A percentile compares a stretch with the other conserved stretches of the same genome.
These are phyloP conservation scores for Fulvia fulva DNA, from an alignment of 2,329 filamentous ascomycete genomes.

Conservation along the genomic window DNA sequence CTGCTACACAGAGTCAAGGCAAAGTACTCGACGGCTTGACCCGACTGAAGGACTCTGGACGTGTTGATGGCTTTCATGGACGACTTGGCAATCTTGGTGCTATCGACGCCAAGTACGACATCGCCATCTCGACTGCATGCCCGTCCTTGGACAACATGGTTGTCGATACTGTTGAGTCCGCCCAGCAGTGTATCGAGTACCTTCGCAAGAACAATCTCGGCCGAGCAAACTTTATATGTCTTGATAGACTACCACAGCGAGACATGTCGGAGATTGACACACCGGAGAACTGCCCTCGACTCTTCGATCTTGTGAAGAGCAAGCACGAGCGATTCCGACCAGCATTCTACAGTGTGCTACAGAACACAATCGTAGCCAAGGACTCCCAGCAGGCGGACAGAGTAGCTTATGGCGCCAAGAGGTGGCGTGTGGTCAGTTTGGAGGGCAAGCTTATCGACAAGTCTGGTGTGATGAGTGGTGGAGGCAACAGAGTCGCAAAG, in stretches of 20 bases:
- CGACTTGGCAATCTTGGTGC: conserved; percentile 89
- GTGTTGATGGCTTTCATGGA: conserved; percentile 95
- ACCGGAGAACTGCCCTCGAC: conserved; percentile 82
- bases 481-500: conserved; percentile 82
- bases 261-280: conserved; percentile 79
- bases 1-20: conserved; percentile 85
- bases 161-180: conserved; percentile 90
- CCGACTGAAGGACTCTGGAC: conserved; percentile 90
- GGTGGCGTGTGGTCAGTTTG: conserved; percentile 95
- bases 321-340: conserved; percentile 83
- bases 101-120: conserved; percentile 90
- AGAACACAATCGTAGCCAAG: conserved; percentile 89
- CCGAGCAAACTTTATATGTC: conserved; percentile 91
- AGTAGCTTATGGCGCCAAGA: conserved; percentile 87
- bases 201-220: conserved; percentile 95
- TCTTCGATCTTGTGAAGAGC: conserved; percentile 88
- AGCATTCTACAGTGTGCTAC: conserved; percentile 91
- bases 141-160: conserved; percentile 91
- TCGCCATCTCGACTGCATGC: conserved; percentile 97
- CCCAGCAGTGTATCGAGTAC: conserved; percentile 97
- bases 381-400: conserved; percentile 95
- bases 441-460: conserved; percentile 96
- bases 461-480: conserved; percentile 97
- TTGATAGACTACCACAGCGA: conserved; percentile 77
- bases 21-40: conserved; percentile 80